Evolutionary conservation across 129 eudicot species (phyloP), one percentile per base, ranked within the genome.

Genomic region (Flaveria brownii): DNA sequence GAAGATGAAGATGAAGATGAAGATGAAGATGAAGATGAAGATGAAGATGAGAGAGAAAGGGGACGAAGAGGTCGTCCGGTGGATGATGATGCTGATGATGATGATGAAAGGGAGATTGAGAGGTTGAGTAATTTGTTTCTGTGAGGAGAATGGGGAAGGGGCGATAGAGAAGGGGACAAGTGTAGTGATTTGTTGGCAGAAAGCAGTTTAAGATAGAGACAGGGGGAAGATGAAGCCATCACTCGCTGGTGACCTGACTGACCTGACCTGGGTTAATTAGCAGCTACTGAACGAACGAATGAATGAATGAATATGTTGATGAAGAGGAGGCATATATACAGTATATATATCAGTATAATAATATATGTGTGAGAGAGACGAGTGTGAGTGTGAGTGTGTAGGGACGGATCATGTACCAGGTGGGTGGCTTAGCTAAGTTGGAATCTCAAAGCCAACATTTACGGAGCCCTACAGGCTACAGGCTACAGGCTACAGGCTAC

Each of bases 371-470:
- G 65, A 57, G 9, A 23, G 65, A 11, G 36, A 59, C 14, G 68
- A 22, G 68, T 17, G 18, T 41, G 16, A 6, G 17, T 36, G 41
- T 36, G 41, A 4, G 8, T 68, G 55, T 41, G 77, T 79, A 25
- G 67, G 49, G 66, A 52, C 59, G 78, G 83, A 64, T 79, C 74
- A 36, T 39, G 78, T 41, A 51, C 59, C 78, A 71, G 72, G 74
- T 72, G 78, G 77, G 28, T 79, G 78, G 83, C 25, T 56, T 42
- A 18, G 18, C 42, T 23, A 61, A 46, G 66, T 68, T 55, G 10
- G 74, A 25, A 55, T 54, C 75, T 39, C 30, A 9, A 60, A 30
- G 41, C 41, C 41, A 36, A 36, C 41, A 36, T 4, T 36, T 36
- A 36, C 41, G 41, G 41, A 36, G 41, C 41, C 30, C 36, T 30